phyloP scores from a whole-genome alignment of 2,329 filamentous ascomycete genomes.

The Lasiodiplodia theobromae region DNA sequence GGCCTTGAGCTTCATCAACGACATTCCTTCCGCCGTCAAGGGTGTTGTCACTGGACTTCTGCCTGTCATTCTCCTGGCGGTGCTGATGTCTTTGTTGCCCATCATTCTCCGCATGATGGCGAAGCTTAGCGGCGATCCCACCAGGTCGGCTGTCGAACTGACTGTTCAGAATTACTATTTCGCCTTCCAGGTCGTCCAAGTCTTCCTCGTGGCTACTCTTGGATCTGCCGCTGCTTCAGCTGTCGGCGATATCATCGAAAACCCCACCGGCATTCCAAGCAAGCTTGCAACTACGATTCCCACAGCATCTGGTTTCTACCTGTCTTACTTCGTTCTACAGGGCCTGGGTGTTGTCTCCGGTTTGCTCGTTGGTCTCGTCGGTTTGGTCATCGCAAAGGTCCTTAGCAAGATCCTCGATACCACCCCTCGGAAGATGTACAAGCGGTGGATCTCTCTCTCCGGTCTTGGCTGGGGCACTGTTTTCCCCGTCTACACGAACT shows the following conservation, averaged over 20 bases:
- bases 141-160: slow-evolving; percentile 79
- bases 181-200: slow-evolving; percentile 86
- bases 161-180: slow-evolving; percentile 94
- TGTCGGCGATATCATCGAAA: slow-evolving; percentile 63
- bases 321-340: slow-evolving; percentile 93
- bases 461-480: slow-evolving; percentile 50
- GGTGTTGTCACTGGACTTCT: slow-evolving; percentile 86
- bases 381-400: slow-evolving; percentile 76
- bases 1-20: slow-evolving; percentile 76
- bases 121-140: slow-evolving; percentile 80
- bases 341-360: slow-evolving; percentile 80
- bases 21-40: slow-evolving; percentile 73
- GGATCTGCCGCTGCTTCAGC: slow-evolving; percentile 77
- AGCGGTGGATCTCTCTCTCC: slow-evolving; percentile 41
- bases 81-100: slow-evolving; percentile 87
- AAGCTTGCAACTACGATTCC: slow-evolving; percentile 79
- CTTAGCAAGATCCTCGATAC: slow-evolving; percentile 77
- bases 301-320: slow-evolving; percentile 89
- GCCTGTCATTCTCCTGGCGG: slow-evolving; percentile 77
- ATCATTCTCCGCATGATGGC: slow-evolving; percentile 72
- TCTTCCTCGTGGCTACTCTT: slow-evolving; percentile 87
- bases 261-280: slow-evolving; percentile 67
- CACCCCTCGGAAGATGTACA: slow-evolving; percentile 65
- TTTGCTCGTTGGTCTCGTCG: slow-evolving; percentile 75
- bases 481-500: slow-evolving; percentile 51